Percentiles rank a stretch among this genome's conserved stretches.
These are phyloP conservation scores for Begonia peltatifolia DNA, from an alignment of 306 rosid species.

Conservation along the genomic window DNA sequence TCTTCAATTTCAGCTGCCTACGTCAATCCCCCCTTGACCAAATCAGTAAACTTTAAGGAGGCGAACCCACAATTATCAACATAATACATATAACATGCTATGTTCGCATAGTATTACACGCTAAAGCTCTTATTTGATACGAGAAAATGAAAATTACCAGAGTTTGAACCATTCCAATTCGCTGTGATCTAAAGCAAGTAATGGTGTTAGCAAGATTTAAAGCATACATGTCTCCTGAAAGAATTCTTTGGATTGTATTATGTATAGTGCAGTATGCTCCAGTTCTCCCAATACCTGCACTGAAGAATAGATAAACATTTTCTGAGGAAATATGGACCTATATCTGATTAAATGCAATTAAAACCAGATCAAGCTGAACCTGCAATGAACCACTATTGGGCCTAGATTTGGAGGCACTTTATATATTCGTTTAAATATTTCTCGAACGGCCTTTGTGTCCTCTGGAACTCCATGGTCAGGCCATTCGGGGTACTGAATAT, in stretches of 20 bases:
- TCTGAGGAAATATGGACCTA: slow-evolving; percentile 27
- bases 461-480: slow-evolving; percentile 93
- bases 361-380: slow-evolving; percentile 34
- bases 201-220: slow-evolving; percentile 55
- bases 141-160: slow-evolving; percentile 17
- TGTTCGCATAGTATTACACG: neutral
- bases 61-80: neutral
- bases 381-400: slow-evolving; percentile 90
- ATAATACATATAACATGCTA: neutral
- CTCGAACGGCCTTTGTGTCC: slow-evolving; percentile 58
- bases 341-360: slow-evolving; percentile 1
- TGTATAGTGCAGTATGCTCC: slow-evolving; percentile 90
- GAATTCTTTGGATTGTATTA: slow-evolving; percentile 81
- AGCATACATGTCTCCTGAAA: slow-evolving; percentile 83
- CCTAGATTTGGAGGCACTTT: slow-evolving; percentile 54
- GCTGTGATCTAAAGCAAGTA: slow-evolving; percentile 70
- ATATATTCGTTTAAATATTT: slow-evolving; percentile 52
- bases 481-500: slow-evolving; percentile 88
- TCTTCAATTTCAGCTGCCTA: too few relatives aligned
- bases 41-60: neutral
- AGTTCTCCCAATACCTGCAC: slow-evolving; percentile 99
- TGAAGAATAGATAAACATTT: slow-evolving; percentile 23
- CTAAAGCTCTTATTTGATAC: neutral
- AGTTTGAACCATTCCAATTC: slow-evolving; percentile 93
- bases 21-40: neutral